Evolutionary conservation across 306 rosid genomes (phyloP).

Genomic region (Ormosia semicastrata): DNA sequence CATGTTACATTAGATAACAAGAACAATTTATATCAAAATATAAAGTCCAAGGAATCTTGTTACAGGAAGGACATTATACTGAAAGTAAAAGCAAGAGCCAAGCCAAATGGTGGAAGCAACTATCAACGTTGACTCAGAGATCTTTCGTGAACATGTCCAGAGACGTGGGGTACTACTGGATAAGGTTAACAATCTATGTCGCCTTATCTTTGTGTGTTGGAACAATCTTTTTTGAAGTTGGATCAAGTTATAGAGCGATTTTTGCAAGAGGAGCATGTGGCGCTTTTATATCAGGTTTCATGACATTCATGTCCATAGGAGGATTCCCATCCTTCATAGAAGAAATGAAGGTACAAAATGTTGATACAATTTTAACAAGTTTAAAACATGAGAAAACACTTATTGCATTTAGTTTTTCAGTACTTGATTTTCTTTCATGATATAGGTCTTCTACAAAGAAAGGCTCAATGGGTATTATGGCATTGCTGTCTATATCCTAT

Average conservation of each 20-base stretch:
- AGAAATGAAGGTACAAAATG: conserved; percentile 76
- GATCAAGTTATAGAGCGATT: conserved; percentile 59
- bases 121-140: conserved; percentile 64
- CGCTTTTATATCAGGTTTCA: conserved; percentile 81
- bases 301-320: conserved; percentile 95
- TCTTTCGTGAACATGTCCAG: conserved; percentile 88
- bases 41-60: neutral
- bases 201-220: conserved; percentile 74
- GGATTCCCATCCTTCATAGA: conserved; percentile 97
- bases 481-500: conserved; percentile 56
- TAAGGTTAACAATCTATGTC: conserved; percentile 63
- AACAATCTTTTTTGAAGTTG: conserved; percentile 61
- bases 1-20: neutral
- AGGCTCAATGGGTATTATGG: conserved; percentile 82
- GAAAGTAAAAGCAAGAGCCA: conserved; percentile 50
- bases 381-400: neutral
- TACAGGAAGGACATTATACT: conserved; percentile 49
- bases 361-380: neutral
- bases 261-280: conserved; percentile 88
- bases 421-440: neutral
- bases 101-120: conserved; percentile 86
- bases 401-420: neutral
- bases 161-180: conserved; percentile 91
- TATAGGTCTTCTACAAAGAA: conserved; percentile 74
- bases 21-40: neutral